Base-by-base conservation (phyloP, 352 stramenopile genomes). In the Aphanomyces euteiches region DNA sequence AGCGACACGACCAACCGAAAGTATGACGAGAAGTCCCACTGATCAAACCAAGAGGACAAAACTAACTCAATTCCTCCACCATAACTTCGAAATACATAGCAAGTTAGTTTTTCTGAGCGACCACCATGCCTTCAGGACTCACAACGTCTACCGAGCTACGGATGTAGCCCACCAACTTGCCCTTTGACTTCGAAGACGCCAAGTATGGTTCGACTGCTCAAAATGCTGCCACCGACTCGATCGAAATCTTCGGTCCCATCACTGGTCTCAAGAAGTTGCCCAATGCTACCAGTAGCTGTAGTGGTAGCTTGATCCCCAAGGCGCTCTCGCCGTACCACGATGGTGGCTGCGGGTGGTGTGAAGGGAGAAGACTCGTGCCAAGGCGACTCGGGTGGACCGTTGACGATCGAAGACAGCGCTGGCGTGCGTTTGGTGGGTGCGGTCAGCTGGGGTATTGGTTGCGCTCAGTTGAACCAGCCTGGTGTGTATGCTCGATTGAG, bases 281-380 rank as follows among this genome's bases (percentile, higher is more conserved):
- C 7, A 72, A 74, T 36, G 79, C 73, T 39, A 79, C 66, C 45
- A 72, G 74, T 58, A 85, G 85, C 59, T 92, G 84, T 60, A 80
- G 81, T 41, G 84, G 79, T 19, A 85, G 78, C 34, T 81, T 91
- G 61, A 88, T 91, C 69, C 80, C 81, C 8, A 66, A 10, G 57
- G 57, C 41, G 10, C 21, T 78, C 3, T 86, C 69, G 79, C 79
- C 43, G 13, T 57, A 77, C 10, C 7, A 81, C 79, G 5, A 90
- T 88, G 78, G 34, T 91, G 28, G 28, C 28, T 28, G 28, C 28
- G 28, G 28, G 28, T 28, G 15, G 89, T 81, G 28, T 80, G 43
- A 41, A 67, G 45, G 50, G 57, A 47, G 21, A 74, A 41, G 74
- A 75, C 66, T 50, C 70, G 37, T 78, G 74, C 74, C 57, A 76